Evolutionary conservation across 2,329 filamentous ascomycete species (phyloP).

Genomic region (Beauveria asiatica): DNA sequence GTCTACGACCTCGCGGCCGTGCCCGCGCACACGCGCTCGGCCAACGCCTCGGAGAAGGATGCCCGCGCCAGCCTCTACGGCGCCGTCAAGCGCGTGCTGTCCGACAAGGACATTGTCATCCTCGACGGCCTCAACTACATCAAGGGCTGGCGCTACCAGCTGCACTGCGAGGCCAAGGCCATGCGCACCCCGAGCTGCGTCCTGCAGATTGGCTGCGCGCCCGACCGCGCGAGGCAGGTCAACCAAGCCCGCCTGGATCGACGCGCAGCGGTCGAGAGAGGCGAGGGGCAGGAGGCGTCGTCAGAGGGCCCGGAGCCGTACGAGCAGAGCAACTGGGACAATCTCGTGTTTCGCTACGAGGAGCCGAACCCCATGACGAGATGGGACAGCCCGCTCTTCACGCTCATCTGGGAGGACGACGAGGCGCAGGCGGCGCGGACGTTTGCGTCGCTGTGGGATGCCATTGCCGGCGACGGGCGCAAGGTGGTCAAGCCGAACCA

Average conservation of each 20-base stretch:
- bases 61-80: slow-evolving; percentile 68
- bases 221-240: slow-evolving; percentile 43
- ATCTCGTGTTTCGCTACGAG: slow-evolving; percentile 74
- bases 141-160: slow-evolving; percentile 81
- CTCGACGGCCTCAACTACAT: slow-evolving; percentile 81
- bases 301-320: slow-evolving; percentile 32
- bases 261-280: slow-evolving; percentile 16
- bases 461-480: slow-evolving; percentile 52
- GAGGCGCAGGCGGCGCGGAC: slow-evolving; percentile 45
- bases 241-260: slow-evolving; percentile 51
- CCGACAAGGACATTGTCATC: slow-evolving; percentile 66
- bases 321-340: slow-evolving; percentile 58
- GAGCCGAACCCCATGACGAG: slow-evolving; percentile 78
- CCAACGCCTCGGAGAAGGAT: slow-evolving; percentile 71
- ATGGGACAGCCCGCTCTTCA: slow-evolving; percentile 80
- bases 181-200: slow-evolving; percentile 67
- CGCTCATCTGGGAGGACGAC: slow-evolving; percentile 67
- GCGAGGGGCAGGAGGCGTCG: slow-evolving; percentile 12
- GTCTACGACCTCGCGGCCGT: slow-evolving; percentile 58
- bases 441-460: slow-evolving; percentile 66
- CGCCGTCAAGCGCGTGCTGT: slow-evolving; percentile 68
- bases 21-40: slow-evolving; percentile 55
- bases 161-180: slow-evolving; percentile 79
- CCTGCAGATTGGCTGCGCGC: slow-evolving; percentile 52
- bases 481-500: slow-evolving; percentile 65